Evolutionary conservation across 78 protist species (phyloP), one percentile per base, ranked within the genome.

Genomic region (Cyanophora paradoxa): DNA sequence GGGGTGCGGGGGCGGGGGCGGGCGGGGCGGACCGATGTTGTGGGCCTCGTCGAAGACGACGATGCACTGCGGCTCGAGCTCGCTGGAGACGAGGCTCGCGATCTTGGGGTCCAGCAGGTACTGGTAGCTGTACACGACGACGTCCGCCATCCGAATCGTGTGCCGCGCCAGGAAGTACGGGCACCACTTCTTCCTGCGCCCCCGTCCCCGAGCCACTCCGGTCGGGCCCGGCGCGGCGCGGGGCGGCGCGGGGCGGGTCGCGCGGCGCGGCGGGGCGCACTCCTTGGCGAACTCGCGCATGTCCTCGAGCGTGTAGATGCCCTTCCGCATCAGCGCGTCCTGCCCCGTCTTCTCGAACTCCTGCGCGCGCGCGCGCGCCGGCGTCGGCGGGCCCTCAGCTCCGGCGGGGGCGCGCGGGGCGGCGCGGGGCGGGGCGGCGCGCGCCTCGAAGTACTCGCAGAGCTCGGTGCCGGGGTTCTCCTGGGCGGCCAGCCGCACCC

Each of bases 41-140:
- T 97, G 99, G 0, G 98, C 98, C 81, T 95, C 98, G 68, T 97
- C 99, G 44, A 95, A 94, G 13, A 94, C 92, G 14, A 95, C 90
- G 34, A 96, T 83, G 24, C 86, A 76, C 42, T 90, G 86, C 34
- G 44, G 61, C 1, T 73, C 57, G n/a, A 93, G 44, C 17, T 81
- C 77, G 22, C 50, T 39, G 0, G 94, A 44, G 30, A 94, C 77
- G 3, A 75, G 33, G 4, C 71, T 63, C 11, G 94, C 39, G 59
- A 96, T 93, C 73, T 87, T 91, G 3, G 99, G 98, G 72, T 97
- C 98, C 36, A 97, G 41, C 44, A 94, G 28, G 83, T 97, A 97
- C 56, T 30, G 19, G 22, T 66, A 66, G 19, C 28, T 66, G 22
- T 66, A 66, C 48, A 66, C 94, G n/a, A 97, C 85, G 11, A 96